These are phyloP conservation scores for Perkinsus olseni DNA, from an alignment of 169 alveolate genomes.

Conservation along the genomic window DNA sequence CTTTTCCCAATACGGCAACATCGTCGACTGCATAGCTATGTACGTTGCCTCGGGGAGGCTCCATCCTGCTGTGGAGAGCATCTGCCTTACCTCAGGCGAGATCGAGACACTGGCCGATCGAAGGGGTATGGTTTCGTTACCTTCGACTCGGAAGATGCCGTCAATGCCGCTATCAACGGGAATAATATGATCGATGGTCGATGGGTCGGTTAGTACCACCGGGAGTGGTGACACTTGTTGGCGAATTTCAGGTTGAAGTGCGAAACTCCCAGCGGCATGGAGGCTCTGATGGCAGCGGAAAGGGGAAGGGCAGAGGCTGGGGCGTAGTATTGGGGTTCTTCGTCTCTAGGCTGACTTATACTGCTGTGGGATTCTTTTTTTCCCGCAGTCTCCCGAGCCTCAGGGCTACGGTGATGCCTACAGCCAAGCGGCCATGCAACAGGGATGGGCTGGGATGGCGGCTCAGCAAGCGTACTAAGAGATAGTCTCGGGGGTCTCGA, in stretches of 20 bases:
- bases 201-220: neutral
- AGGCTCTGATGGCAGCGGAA: neutral
- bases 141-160: constrained; percentile 41
- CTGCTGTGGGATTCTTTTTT: neutral
- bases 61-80: constrained; percentile 18
- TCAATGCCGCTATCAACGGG: constrained; percentile 36
- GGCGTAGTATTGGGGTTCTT: neutral
- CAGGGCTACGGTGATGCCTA: neutral
- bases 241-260: neutral
- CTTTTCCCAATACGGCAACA: constrained; percentile 41
- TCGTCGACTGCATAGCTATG: constrained; percentile 48
- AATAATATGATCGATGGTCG: constrained; percentile 45
- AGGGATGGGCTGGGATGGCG: neutral
- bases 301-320: neutral
- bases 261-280: neutral
- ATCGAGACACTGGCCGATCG: constrained; percentile 46
- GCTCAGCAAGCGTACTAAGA: neutral
- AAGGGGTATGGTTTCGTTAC: constrained; percentile 56
- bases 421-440: neutral
- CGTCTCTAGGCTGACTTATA: neutral
- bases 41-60: neutral
- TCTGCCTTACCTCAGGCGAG: constrained; percentile 7
- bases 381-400: neutral
- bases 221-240: neutral
- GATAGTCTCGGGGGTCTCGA: neutral